Base-by-base conservation (phyloP, 805 yeast species). In the Wickerhamiella slavikovae region DNA sequence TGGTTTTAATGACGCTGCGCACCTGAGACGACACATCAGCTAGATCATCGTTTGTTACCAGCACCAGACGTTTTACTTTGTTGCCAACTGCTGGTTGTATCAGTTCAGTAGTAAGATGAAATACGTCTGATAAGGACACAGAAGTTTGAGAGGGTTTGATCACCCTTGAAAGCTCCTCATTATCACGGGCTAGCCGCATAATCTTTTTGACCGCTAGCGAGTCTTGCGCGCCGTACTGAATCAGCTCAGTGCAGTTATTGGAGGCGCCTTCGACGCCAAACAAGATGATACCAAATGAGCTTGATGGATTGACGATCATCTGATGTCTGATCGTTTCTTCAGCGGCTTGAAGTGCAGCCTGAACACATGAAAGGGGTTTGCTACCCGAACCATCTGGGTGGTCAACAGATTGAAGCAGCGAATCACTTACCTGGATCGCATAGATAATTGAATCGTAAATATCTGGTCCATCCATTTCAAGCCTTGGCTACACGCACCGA, bases 281-380 rank as follows among this genome's bases (percentile, higher is more conserved):
- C 65, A 64, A 43, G 64, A 71, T 66, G 27, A 82, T 64, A 0
- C 93, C 95, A 16, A 79, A 55, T 0, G 79, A 83, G 1, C 85
- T 73, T 26, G 59, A 57, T 1, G 82, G 78, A 22, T 66, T 50
- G 0, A 73, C 60, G 20, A 75, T 67, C 2, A 75, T 67, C 33
- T 78, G 54, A 28, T 68, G 72, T 3, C 71, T 58, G 52, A 80
- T 64, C 21, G 79, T 52, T n/a, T 66, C 68, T 30, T 62, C 55
- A 5, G 77, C 55, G 2, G 75, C 60, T 10, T 58, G 57, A 12
- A 83, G 40, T 8, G 54, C 49, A n/a, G 33, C 26, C 7, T 35
- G 29, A 2, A 43, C 35, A 8, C 35, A 26, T 18, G 39, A 33
- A n/a, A n/a, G n/a, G n/a, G n/a, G n/a, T 9, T 33, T 31, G 13